Evolutionary conservation across 179 eudicot species (phyloP), one percentile per base, ranked within the genome.

Genomic region (Drosera spatulata): DNA sequence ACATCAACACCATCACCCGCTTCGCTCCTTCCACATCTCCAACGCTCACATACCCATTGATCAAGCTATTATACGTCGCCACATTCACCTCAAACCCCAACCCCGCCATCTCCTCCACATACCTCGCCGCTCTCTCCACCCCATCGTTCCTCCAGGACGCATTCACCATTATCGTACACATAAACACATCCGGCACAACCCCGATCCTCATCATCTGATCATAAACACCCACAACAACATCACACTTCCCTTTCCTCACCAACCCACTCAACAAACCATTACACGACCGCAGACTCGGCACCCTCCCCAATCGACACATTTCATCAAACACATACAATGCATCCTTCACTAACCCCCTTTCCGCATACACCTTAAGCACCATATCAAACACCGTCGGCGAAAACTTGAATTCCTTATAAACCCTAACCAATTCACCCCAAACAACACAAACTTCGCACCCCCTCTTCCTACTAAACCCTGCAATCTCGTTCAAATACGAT

Each of bases 251-350:
- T 4, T 71, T 71, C 64, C 63, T 88, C 56, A 86, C 87, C 77
- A 91, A 78, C 66, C 70, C 38, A 71, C 82, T 79, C 60, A 91
- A 64, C 77, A 91, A 73, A 64, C 78, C 63, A 73, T 85, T 91
- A 82, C 98, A 91, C 41, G 91, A 80, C 14, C 56, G 73, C 82
- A 82, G 66, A 56, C 95, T 84, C 39, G 87, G 95, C 55, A 62
- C 6, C 9, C 83, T 56, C 0, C 95, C 96, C 14, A 70, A 72
- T 75, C 70, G 68, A 51, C 78, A 71, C 91, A 88, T 82, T 64
- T 86, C 71, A 75, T 91, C 98, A 63, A 91, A 91, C 91, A 86
- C 86, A 58, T 79, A 71, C 63, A 91, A 63, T 14, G 95, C 91
- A 78, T 78, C 59, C 56, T 53, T 74, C 1, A 72, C 47, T 69